A percentile compares a stretch with the other conserved stretches of the same genome.
phyloP scores from a whole-genome alignment of 495 filamentous ascomycete genomes.

The Neurospora sp. region DNA sequence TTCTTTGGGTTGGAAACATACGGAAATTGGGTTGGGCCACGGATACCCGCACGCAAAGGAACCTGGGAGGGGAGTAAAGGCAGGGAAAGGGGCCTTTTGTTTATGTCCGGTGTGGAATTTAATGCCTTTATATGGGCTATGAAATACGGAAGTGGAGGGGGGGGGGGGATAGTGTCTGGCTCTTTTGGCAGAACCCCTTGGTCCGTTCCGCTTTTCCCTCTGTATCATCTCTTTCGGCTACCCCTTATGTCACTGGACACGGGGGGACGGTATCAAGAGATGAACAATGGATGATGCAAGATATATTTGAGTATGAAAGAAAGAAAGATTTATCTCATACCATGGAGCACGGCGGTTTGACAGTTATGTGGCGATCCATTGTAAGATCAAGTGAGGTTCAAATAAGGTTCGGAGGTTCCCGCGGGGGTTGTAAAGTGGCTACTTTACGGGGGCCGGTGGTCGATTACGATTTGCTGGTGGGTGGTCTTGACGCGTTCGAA shows the following conservation, averaged over 20 bases:
- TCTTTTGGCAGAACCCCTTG: neutral
- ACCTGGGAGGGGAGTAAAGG: neutral
- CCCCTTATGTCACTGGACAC: neutral
- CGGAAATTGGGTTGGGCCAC: neutral
- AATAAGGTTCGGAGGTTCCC: neutral
- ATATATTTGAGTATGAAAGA: neutral
- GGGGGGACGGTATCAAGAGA: neutral
- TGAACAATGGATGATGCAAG: neutral
- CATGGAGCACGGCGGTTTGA: neutral
- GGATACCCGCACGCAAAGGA: neutral
- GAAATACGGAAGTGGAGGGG: neutral
- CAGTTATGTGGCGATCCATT: neutral
- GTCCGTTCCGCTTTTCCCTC: neutral
- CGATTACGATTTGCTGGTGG: neutral
- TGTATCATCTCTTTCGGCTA: neutral
- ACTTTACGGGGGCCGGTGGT: neutral
- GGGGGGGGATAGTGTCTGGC: neutral
- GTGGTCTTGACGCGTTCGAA: neutral
- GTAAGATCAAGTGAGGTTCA: neutral
- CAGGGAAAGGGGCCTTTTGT: neutral
- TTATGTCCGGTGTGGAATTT: neutral
- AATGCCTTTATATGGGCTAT: neutral
- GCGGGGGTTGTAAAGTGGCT: neutral
- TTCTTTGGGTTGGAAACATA: neutral
- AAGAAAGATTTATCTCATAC: neutral